Evolutionary conservation across 1,284 basidiomycete species (phyloP), one percentile per base, ranked within the genome.

Genomic region (Moesziomyces parantarcticus): DNA sequence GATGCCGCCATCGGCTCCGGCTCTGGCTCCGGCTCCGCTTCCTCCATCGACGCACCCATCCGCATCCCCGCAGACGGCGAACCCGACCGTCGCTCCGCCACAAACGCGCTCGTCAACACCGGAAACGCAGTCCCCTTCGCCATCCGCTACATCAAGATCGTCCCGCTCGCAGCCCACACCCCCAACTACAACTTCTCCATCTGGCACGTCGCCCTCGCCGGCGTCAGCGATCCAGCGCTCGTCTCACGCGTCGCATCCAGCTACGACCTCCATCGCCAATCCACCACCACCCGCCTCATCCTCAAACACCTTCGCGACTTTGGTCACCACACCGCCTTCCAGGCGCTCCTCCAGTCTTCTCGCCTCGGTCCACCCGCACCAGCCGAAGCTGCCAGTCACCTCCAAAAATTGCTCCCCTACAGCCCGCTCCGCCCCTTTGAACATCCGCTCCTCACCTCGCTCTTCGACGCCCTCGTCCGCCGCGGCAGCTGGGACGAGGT

Each of bases 221-320:
- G 82, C 23, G 65, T 80, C 44, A 68, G 63, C 40, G 77, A 82
- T 14, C 45, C 68, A 3, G 42, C 54, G 4, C 45, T 76, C 5
- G 74, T 83, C 22, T 44, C 50, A 7, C 50, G 66, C 18, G 75
- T 77, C 10, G 49, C 63, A 26, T 57, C 48, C 13, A 69, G 68
- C 57, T 78, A 78, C 50, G 59, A 72, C 18, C 58, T 82, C 65
- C 68, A 83, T 60, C 77, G 81, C 22, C 70, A 77, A 26, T 65
- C 63, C 14, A 61, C 61, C 0, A 75, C 81, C 5, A 67, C 73
- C 0, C 79, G 80, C 36, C 72, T 84, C 25, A 78, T 84, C 39
- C 87, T 93, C 57, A 93, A 92, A 76, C 90, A 92, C 76, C 88
- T 93, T 39, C 89, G 92, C 46, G 89, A 91, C 81, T 88, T 90